phyloP scores from a whole-genome alignment of 169 alveolate genomes.

The Plasmodium vinckei region DNA sequence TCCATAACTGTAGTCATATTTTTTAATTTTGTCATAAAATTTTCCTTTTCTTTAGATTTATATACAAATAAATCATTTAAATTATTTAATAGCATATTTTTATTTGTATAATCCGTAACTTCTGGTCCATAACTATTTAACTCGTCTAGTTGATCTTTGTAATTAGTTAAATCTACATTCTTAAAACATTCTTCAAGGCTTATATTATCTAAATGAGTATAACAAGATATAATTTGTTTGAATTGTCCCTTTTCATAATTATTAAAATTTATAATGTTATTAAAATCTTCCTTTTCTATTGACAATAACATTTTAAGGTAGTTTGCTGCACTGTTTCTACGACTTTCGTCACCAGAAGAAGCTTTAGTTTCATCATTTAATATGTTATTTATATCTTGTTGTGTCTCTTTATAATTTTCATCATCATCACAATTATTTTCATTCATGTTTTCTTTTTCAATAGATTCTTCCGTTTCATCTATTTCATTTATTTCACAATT shows the following conservation, averaged over 20 bases:
- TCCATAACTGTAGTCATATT: constrained; percentile 23
- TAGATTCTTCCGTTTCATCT: not conserved
- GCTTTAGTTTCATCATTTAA: constrained; percentile 13
- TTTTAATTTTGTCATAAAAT: constrained; percentile 15
- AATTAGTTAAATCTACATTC: not conserved
- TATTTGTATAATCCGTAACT: too few relatives aligned
- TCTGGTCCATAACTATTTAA: too few relatives aligned
- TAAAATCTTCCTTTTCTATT: too few relatives aligned
- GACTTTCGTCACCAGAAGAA: constrained; percentile 5
- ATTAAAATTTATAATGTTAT: too few relatives aligned
- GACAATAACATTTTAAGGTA: too few relatives aligned
- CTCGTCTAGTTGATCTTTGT: too few relatives aligned
- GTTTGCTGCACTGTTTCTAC: not conserved
- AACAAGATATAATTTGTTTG: not conserved
- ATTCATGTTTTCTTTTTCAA: not conserved
- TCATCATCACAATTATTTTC: constrained; percentile 12
- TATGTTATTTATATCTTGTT: not conserved
- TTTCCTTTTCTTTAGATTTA: constrained; percentile 16
- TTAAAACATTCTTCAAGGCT: not conserved
- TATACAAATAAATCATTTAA: constrained; percentile 39
- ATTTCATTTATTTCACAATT: not conserved
- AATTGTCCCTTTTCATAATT: too few relatives aligned
- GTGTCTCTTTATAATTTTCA: constrained; percentile 11
- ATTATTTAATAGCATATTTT: constrained; percentile 4
- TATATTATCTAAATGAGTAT: not conserved